Conservation (phyloP, 2,329 filamentous ascomycete species). For the Colletotrichum tanaceti region DNA sequence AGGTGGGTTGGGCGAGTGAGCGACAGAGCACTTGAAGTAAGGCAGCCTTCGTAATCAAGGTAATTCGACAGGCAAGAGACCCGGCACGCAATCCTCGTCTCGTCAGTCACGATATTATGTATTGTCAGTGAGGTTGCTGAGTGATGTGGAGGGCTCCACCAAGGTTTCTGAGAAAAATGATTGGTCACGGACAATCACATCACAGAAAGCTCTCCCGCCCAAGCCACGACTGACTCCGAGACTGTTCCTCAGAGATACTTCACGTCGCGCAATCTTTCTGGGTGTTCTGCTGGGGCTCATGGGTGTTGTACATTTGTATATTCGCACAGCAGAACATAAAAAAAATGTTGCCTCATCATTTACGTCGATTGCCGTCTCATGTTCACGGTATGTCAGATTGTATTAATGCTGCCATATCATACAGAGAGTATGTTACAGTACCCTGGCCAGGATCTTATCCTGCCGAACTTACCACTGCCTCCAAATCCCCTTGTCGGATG, state of each 20-base stretch:
- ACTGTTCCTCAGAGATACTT: neutral
- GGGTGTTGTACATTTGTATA: too few species aligned
- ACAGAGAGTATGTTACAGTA: constrained; percentile 16
- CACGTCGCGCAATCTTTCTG: neutral
- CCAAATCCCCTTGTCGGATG: neutral
- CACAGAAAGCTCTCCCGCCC: neutral
- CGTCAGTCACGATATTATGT: constrained; percentile 7
- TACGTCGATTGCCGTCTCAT: neutral
- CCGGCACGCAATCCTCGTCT: neutral
- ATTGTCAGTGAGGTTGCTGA: constrained; percentile 27
- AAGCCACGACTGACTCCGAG: neutral
- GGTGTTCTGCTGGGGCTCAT: too few species aligned
- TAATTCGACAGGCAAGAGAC: neutral
- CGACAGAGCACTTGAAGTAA: neutral
- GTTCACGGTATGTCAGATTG: constrained; percentile 7
- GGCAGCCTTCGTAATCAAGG: neutral
- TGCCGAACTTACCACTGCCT: neutral
- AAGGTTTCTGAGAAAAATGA: constrained; percentile 4
- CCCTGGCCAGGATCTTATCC: neutral
- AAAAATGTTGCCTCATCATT: neutral
- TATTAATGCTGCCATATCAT: neutral
- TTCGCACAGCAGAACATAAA: neutral
- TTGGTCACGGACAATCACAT: constrained; percentile 15
- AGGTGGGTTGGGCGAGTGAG: neutral
- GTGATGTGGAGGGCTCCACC: constrained; percentile 22